Evolutionary conservation across 805 yeast genomes (phyloP), one percentile per base, ranked within the genome.

Genomic region (Zygoascus bituminiphila): DNA sequence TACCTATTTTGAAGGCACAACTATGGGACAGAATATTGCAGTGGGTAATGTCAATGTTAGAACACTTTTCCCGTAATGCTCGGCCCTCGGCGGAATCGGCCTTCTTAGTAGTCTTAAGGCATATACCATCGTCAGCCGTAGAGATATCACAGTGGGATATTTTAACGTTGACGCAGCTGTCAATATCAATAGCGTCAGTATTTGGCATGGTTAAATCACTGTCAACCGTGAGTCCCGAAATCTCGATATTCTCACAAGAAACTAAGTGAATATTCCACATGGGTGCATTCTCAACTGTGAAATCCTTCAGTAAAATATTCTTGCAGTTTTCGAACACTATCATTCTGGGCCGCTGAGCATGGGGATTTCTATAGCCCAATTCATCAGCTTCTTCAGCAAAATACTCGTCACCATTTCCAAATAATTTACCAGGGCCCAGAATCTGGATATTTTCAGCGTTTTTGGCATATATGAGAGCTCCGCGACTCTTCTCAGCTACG

Each of bases 261-360:
- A 45, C 48, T 4, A 45, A 10, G 15, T 45, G 48, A 8, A 45
- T 26, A 26, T 44, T 45, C 48, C 48, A 45, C 48, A 45, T 45
- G 3, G 48, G 48, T 6, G 48, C 35, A n/a, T 25, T 14, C 26
- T 15, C 22, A 15, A 45, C 22, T 3, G n/a, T 17, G 14, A 45
- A 19, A 17, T 23, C 42, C 21, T 17, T 17, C 9, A 45, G 19
- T 2, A 9, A 4, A 12, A 45, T 44, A 10, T 26, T 23, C 20
- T 37, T 14, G 33, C 48, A 45, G 17, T 24, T 24, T 39, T 45
- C 48, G 21, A 45, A 45, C 8, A 45, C 48, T 25, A 45, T 29
- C 24, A 45, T 20, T n/a, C 48, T 22, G 5, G 48, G 48, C 21
- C 48, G 26, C 12, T 22, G 35, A 23, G 21, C 44, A 25, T 38